Conservation (phyloP, 805 yeast species). For the Ogataea paraovalis region DNA sequence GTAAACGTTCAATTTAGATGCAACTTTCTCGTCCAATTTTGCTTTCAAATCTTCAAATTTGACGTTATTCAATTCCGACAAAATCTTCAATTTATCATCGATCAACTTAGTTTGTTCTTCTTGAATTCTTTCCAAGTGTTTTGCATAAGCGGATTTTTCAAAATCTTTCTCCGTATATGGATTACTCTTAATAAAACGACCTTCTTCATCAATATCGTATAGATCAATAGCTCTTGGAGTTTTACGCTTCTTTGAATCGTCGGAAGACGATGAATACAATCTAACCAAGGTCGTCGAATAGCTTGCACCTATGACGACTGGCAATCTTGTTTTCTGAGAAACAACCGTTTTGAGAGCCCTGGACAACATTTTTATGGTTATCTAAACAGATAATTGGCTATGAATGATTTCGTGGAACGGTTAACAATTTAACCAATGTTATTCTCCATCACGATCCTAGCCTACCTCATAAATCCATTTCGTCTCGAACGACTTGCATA, state of each 20-base stretch:
- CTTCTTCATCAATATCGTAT: slow-evolving; percentile 22
- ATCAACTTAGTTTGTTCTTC: slow-evolving; percentile 22
- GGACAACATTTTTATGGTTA: slow-evolving; percentile 2
- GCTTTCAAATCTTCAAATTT: slow-evolving; percentile 19
- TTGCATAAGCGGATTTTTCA: slow-evolving; percentile 18
- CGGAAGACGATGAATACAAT: background rate
- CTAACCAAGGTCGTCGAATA: background rate
- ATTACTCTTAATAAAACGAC: slow-evolving; percentile 18
- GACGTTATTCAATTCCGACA: slow-evolving; percentile 27
- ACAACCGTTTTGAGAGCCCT: slow-evolving; percentile 8
- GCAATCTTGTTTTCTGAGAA: background rate
- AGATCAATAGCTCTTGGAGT: slow-evolving; percentile 5
- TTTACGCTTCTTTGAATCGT: background rate
- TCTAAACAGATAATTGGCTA: background rate
- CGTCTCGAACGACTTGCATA: background rate
- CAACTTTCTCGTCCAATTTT: slow-evolving; percentile 21
- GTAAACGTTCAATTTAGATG: slow-evolving; percentile 3
- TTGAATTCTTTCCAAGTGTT: slow-evolving; percentile 15
- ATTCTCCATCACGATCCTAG: too few relatives aligned
- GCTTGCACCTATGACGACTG: background rate
- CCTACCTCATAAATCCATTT: too few relatives aligned
- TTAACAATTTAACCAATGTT: too few relatives aligned
- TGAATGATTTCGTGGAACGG: too few relatives aligned
- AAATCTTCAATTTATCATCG: slow-evolving; percentile 20
- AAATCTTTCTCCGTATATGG: slow-evolving; percentile 20